Conservation (phyloP, 805 yeast genomes). For the Metschnikowia bowlesiae region DNA sequence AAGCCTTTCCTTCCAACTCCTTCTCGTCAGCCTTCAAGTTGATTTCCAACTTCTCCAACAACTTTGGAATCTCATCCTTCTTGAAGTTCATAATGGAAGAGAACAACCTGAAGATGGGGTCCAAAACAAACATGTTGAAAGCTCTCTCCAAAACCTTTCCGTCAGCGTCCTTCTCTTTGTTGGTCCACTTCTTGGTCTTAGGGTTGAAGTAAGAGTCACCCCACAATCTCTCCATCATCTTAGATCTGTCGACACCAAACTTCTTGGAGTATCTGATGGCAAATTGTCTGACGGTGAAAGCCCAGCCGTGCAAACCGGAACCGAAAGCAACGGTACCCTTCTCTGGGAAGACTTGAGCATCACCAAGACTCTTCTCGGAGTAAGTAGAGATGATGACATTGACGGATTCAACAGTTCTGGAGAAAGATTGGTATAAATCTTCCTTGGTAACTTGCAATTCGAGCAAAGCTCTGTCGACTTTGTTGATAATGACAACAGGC, state of each 20-base stretch:
- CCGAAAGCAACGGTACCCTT: constrained; percentile 99
- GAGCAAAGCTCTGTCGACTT: constrained; percentile 98
- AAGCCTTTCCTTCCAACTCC: constrained; percentile 98
- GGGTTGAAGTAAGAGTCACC: constrained; percentile 99
- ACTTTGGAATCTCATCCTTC: constrained; percentile 91
- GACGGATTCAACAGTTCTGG: constrained; percentile 99
- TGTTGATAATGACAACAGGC: constrained; percentile 98
- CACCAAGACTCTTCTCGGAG: constrained; percentile 87
- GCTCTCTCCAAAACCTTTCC: constrained; percentile 98
- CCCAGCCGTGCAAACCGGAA: constrained; percentile 99
- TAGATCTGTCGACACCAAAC: constrained; percentile 96
- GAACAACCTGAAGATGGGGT: constrained; percentile 98
- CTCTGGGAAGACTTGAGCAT: constrained; percentile 98
- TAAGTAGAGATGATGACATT: constrained; percentile 97
- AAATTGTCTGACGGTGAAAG: constrained; percentile 98
- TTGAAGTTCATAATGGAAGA: constrained; percentile 98
- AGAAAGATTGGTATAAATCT: constrained; percentile 95
- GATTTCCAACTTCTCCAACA: constrained; percentile 92
- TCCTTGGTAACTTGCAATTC: constrained; percentile 99
- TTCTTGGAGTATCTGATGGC: constrained; percentile 97
- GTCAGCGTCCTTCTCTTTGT: constrained; percentile 90
- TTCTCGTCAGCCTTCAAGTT: constrained; percentile 92
- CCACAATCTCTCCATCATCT: constrained; percentile 99
- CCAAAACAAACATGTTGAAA: constrained; percentile 98
- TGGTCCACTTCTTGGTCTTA: constrained; percentile 99